Base-by-base conservation (phyloP, 169 alveolate species). In the Plasmodium malariae region DNA sequence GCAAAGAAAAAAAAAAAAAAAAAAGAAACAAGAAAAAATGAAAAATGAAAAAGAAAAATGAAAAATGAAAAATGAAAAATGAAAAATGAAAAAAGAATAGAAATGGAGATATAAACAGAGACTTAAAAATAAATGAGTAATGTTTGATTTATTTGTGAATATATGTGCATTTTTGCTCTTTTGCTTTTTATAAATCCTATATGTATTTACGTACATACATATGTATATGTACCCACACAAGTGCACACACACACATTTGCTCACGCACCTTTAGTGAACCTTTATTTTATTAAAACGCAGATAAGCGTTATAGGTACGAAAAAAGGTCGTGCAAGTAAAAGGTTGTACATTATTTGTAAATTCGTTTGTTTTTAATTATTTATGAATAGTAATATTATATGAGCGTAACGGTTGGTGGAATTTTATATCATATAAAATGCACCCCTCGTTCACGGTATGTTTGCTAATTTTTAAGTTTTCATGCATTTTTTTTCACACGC, bases 291-390 rank as follows among this genome's bases (percentile, higher is more conserved):
- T 5, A 3, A 3, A 14, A 54, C 14, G 17, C 9, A 12, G 17
- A 54, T 0, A 19, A 54, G 14, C 1, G 24, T 54, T 54, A 17
- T 17, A 54, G 30, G 17, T 14, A 19, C 34, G 1, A 54, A 14
- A 12, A 32, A 62, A 28, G 40, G 21, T 62, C 14, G 21, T 32
- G 26, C 24, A 21, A 30, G 72, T 62, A 49, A 9, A 28, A 21
- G 43, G 19, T 62, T 62, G 48, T 62, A 62, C 48, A 62, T 12
- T 62, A 26, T 1, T 62, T 32, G 72, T 62, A 62, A 28, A 62
- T 28, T 62, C 6, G 14, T 62, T 62, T 62, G 43, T 62, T 62
- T 62, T 30, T 17, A 12, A 62, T 19, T 19, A 17, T 54, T 54
- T 19, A 54, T 54, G 65, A 54, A 54, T 14, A 54, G 17, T 40